Percentiles rank a stretch among this genome's conserved stretches.
Conservation (phyloP, 2,329 filamentous ascomycete genomes). For the Drechslerella coelobrocha region DNA sequence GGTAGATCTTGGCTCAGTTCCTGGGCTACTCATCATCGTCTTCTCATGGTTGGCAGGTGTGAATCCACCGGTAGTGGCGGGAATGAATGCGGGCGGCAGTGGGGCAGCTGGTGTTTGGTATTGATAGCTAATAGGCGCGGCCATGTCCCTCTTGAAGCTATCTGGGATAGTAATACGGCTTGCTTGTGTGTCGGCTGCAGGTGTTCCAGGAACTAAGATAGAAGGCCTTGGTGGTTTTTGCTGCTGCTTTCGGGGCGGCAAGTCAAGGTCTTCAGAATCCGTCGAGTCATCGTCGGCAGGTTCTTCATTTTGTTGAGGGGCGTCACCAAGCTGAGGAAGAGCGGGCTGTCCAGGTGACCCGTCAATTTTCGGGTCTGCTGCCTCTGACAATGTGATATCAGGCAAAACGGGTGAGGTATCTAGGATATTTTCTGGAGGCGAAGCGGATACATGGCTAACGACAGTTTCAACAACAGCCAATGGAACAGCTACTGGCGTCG, state of each 20-base stretch:
- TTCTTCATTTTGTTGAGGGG: neutral
- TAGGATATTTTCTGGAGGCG: slow-evolving; percentile 16
- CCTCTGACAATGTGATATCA: neutral
- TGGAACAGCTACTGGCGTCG: slow-evolving; percentile 15
- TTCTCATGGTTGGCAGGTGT: slow-evolving; percentile 13
- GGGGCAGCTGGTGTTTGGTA: slow-evolving; percentile 25
- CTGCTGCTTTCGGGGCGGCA: slow-evolving; percentile 1
- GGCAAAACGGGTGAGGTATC: neutral
- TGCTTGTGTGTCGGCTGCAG: slow-evolving; percentile 23
- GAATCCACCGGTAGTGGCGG: slow-evolving; percentile 8
- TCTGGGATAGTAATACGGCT: slow-evolving; percentile 29
- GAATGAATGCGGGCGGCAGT: slow-evolving; percentile 15
- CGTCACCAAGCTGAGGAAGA: neutral
- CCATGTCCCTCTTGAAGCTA: slow-evolving; percentile 40
- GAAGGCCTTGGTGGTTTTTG: neutral
- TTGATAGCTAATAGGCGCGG: slow-evolving; percentile 19
- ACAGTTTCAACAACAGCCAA: slow-evolving; percentile 12
- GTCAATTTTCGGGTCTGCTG: neutral
- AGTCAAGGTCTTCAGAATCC: slow-evolving; percentile 4
- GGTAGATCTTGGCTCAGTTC: slow-evolving; percentile 6
- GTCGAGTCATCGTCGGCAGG: neutral
- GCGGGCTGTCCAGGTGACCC: neutral
- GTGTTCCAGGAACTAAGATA: slow-evolving; percentile 20
- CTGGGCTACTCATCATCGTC: slow-evolving; percentile 9
- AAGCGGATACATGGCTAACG: slow-evolving; percentile 31